Base-by-base conservation (phyloP, 352 stramenopile species). In the Pythium dissotocum region DNA sequence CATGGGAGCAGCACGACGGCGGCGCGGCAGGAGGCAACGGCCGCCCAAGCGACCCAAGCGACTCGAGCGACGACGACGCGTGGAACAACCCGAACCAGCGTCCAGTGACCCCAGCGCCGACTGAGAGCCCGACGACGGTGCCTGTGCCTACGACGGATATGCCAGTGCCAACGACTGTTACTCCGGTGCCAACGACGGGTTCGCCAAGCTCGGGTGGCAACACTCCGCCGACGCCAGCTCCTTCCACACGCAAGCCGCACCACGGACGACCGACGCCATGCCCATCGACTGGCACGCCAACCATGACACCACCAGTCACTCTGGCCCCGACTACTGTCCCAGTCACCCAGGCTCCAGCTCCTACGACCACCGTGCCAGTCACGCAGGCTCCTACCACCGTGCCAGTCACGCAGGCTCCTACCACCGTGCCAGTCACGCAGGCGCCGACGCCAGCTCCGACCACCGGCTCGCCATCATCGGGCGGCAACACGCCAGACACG, bases 1-100 rank as follows among this genome's bases (percentile, higher is more conserved):
- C 61, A 51, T 67, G 53, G 51, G 61, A 60, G n/a, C 61, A 67
- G 61, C 26, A 55, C 5, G 57, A 65, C 48, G n/a, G 30, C 21
- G 59, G 59, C 32, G 24, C 58, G 9, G 46, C 59, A 8, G 24
- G 36, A 42, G 48, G 21, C 35, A 55, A 53, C 40, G 40, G 40
- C 52, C 26, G 53, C 38, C 51, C 61, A 12, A 51, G 33, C 30
- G 42, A 56, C 42, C 33, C 61, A 36, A 56, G 42, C n/a, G 49
- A 51, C 21, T 24, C 21, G 33, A 38, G 33, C 3, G 38, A 46
- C 38, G 38, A 46, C 38, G 14, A 10, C 14, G 21, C 21, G 21
- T 36, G 8, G 10, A 33, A 69, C 30, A 63, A 35, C 42, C 53
- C 62, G 18, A 49, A 49, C 46, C 62, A 69, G 18, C 40, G 51